Percentiles rank a stretch among this genome's conserved stretches.
Conservation (phyloP, 208 protist species). For the Trichomonas tenax region DNA sequence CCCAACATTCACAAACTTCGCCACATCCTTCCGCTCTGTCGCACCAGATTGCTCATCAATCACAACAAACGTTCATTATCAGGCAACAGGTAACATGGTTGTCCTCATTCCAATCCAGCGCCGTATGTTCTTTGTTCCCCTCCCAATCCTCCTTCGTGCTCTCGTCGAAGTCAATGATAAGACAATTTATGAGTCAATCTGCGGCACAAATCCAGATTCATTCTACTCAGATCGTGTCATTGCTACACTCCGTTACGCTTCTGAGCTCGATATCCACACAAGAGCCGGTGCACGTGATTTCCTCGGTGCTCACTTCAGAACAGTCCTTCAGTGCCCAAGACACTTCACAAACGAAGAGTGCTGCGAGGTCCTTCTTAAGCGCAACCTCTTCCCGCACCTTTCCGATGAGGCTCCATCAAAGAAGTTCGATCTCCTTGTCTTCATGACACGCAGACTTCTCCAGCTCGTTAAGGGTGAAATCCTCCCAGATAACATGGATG, state of each 20-base stretch:
- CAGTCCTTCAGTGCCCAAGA: background rate
- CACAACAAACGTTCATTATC: slow-evolving; percentile 88
- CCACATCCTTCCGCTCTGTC: slow-evolving; percentile 74
- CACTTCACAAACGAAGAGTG: background rate
- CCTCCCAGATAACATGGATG: slow-evolving; percentile 76
- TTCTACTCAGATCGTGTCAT: slow-evolving; percentile 55
- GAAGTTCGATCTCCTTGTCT: slow-evolving; percentile 84
- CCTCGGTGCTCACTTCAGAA: background rate
- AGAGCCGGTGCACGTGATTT: background rate
- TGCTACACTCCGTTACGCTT: background rate
- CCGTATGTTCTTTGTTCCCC: slow-evolving; percentile 54
- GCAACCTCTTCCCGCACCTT: background rate
- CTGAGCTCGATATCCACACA: background rate
- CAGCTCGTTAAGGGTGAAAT: slow-evolving; percentile 61
- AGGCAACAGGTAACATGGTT: slow-evolving; percentile 53
- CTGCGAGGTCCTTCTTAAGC: background rate
- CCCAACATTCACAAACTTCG: slow-evolving; percentile 72
- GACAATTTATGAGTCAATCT: slow-evolving; percentile 57
- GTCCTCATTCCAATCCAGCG: slow-evolving; percentile 50
- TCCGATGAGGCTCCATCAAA: slow-evolving; percentile 24
- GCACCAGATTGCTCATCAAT: slow-evolving; percentile 64
- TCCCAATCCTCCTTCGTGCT: slow-evolving; percentile 54
- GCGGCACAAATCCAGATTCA: slow-evolving; percentile 48
- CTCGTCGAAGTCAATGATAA: slow-evolving; percentile 49
- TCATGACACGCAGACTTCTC: slow-evolving; percentile 81